Conservation (phyloP, 2,329 filamentous ascomycete genomes). For the Incumbomyces lentus region DNA sequence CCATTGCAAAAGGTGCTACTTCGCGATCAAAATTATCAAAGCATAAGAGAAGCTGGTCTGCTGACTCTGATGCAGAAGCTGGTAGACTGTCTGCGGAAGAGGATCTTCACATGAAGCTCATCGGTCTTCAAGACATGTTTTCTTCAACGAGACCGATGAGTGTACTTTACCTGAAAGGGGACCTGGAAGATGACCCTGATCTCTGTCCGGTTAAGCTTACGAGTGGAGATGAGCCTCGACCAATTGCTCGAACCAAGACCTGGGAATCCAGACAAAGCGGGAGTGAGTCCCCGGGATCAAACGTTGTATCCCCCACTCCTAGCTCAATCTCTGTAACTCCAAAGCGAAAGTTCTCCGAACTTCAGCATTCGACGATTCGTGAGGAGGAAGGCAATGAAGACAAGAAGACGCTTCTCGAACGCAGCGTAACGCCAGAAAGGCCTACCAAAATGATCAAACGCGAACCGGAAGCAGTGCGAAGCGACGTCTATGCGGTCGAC, state of each 20-base stretch:
- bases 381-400: conserved; percentile 17
- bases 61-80: conserved; percentile 57
- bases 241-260: conserved; percentile 22
- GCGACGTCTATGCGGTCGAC: conserved; percentile 43
- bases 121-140: conserved; percentile 37
- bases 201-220: conserved; percentile 32
- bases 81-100: conserved; percentile 26
- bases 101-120: conserved; percentile 35
- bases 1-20: conserved; percentile 31
- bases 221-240: conserved; percentile 27
- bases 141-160: conserved; percentile 34
- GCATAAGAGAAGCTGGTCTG: conserved; percentile 91
- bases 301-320: conserved; percentile 30
- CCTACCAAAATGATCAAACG: conserved; percentile 17
- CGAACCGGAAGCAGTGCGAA: conserved; percentile 9
- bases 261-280: conserved; percentile 26
- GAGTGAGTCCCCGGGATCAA: conserved; percentile 26
- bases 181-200: conserved; percentile 37
- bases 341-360: conserved; percentile 30
- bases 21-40: conserved; percentile 69
- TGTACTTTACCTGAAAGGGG: conserved; percentile 33
- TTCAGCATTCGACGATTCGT: conserved; percentile 15
- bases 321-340: conserved; percentile 30
- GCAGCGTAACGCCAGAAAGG: conserved; percentile 5
- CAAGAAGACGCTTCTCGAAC: conserved; percentile 1